Percentiles rank a stretch among this genome's conserved stretches.
Evolutionary conservation across 805 yeast genomes (phyloP).

Genomic region (Priceomyces carsonii): DNA sequence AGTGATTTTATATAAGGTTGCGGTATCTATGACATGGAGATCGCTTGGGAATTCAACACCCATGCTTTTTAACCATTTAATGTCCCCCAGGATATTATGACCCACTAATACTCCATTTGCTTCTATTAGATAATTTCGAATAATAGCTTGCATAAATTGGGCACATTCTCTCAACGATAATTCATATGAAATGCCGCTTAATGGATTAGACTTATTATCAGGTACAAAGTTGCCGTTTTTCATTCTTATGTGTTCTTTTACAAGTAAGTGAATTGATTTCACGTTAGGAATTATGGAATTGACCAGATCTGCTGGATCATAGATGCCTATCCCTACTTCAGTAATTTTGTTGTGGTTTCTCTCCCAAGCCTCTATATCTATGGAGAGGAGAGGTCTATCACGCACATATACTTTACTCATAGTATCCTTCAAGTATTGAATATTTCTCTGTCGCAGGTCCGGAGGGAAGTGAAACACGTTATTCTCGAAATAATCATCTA

Average conservation of each 20-base stretch:
- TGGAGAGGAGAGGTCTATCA: conserved; percentile 39
- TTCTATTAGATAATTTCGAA: conserved; percentile 42
- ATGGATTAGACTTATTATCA: conserved; percentile 51
- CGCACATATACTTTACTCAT: conserved; percentile 24
- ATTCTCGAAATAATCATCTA: conserved; percentile 20
- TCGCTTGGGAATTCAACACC: conserved; percentile 49
- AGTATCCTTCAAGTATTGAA: conserved; percentile 11
- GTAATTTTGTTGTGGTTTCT: conserved; percentile 44
- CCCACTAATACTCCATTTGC: conserved; percentile 51
- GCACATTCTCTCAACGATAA: conserved; percentile 37
- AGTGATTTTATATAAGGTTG: conserved; percentile 39
- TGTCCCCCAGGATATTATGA: conserved; percentile 57
- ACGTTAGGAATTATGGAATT: conserved; percentile 40
- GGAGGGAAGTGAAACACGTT: conserved; percentile 18
- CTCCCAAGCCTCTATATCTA: conserved; percentile 64
- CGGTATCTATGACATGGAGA: conserved; percentile 46
- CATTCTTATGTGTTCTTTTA: conserved; percentile 41
- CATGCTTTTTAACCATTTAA: conserved; percentile 47
- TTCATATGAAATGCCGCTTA: conserved; percentile 51
- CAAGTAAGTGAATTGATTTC: conserved; percentile 43
- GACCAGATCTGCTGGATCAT: conserved; percentile 50
- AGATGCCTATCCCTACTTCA: conserved; percentile 59
- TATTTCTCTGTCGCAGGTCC: conserved; percentile 10
- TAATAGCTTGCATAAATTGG: conserved; percentile 39
- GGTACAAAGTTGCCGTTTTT: conserved; percentile 54